These are phyloP conservation scores for Penicillium goetzii DNA, from an alignment of 495 filamentous ascomycete species.

Conservation along the genomic window DNA sequence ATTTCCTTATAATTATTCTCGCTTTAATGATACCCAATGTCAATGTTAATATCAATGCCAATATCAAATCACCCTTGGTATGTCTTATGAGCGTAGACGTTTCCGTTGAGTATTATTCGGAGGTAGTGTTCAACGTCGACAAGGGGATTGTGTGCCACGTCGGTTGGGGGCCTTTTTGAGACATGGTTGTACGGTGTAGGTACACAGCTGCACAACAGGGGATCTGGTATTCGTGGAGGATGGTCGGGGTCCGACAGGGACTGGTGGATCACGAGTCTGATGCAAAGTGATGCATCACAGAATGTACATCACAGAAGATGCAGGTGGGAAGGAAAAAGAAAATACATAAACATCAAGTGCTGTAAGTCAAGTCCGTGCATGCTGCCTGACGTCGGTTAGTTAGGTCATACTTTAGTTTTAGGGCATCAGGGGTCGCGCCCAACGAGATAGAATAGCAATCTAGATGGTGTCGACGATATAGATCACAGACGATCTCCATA, in stretches of 20 bases:
- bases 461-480: neutral
- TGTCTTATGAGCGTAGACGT: neutral
- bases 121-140: neutral
- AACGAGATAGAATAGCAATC: neutral
- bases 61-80: neutral
- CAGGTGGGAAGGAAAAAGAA: neutral
- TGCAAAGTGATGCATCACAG: slow-evolving; percentile 3
- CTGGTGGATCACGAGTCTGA: slow-evolving; percentile 1
- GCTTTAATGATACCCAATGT: slow-evolving; percentile 22
- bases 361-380: neutral
- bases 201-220: slow-evolving; percentile 3
- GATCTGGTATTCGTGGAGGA: neutral
- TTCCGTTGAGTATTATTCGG: neutral
- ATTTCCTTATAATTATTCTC: slow-evolving; percentile 6
- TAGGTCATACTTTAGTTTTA: slow-evolving; percentile 6
- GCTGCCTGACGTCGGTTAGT: slow-evolving; percentile 20
- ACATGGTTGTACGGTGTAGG: slow-evolving; percentile 5
- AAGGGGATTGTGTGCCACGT: slow-evolving; percentile 12
- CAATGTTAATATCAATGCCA: slow-evolving; percentile 13
- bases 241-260: neutral
- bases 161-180: neutral
- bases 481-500: neutral
- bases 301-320: slow-evolving; percentile 3
- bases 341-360: neutral
- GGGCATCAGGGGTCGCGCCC: slow-evolving; percentile 2